Conservation (phyloP, 1,139 yeast genomes). For the Pichia sp. region DNA sequence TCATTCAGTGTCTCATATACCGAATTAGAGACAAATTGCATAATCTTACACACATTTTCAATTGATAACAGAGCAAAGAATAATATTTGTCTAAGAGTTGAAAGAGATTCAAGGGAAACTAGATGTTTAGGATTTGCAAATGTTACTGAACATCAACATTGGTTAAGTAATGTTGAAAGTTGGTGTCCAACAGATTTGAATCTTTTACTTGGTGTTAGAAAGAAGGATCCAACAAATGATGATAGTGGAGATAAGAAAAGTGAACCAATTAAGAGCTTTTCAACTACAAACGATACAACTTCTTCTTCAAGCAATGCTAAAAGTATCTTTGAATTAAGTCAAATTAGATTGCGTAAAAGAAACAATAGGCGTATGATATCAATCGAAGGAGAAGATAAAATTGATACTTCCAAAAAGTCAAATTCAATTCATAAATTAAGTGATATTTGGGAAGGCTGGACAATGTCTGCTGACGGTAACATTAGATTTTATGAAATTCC, state of each 20-base stretch:
- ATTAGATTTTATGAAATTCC: constrained; percentile 59
- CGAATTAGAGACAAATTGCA: constrained; percentile 47
- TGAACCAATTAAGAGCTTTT: background rate
- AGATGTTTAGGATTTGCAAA: constrained; percentile 81
- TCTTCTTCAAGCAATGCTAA: background rate
- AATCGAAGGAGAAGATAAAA: background rate
- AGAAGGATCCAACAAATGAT: constrained; percentile 30
- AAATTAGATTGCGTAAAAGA: constrained; percentile 1
- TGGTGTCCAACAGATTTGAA: constrained; percentile 80
- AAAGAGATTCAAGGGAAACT: constrained; percentile 86
- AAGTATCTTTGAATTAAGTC: background rate
- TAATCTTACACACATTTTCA: constrained; percentile 67
- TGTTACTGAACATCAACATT: constrained; percentile 62
- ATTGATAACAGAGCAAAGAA: constrained; percentile 72
- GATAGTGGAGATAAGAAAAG: background rate
- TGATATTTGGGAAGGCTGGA: constrained; percentile 74
- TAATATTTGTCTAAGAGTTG: constrained; percentile 78
- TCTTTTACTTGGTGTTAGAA: constrained; percentile 65
- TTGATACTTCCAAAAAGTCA: background rate
- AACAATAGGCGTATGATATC: background rate
- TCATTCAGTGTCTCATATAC: constrained; percentile 68
- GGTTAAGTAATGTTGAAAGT: constrained; percentile 58
- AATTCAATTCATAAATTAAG: constrained; percentile 17
- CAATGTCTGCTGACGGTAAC: constrained; percentile 60
- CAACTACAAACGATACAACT: background rate